A percentile compares a stretch with the other conserved stretches of the same genome.
Conservation (phyloP, 768 basidiomycete genomes). For the Phaeotremella fagi region DNA sequence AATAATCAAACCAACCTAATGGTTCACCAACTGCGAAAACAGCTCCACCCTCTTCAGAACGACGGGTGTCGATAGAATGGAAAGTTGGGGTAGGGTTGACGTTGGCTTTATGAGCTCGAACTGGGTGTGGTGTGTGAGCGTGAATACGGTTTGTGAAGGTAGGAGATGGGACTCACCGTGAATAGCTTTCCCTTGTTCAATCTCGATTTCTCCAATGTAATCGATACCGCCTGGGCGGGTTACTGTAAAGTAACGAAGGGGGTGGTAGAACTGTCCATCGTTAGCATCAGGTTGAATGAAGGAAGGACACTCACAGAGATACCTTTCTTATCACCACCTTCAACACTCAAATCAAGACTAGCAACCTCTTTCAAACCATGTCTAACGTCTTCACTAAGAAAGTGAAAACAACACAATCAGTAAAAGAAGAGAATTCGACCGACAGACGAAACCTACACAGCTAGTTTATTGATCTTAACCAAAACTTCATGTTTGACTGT, state of each 20-base stretch:
- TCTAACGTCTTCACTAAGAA: slow-evolving; percentile 33
- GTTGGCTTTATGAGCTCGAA: slow-evolving; percentile 38
- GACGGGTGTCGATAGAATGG: slow-evolving; percentile 48
- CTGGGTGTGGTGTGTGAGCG: slow-evolving; percentile 7
- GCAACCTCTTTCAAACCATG: slow-evolving; percentile 44
- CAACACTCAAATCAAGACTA: slow-evolving; percentile 30
- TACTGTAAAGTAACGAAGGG: slow-evolving; percentile 39
- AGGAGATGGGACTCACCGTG: slow-evolving; percentile 31
- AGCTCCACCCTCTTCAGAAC: slow-evolving; percentile 39
- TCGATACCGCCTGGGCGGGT: slow-evolving; percentile 39
- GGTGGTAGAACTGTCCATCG: slow-evolving; percentile 45
- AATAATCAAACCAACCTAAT: slow-evolving; percentile 44
- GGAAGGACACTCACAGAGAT: slow-evolving; percentile 28
- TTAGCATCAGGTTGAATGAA: neutral
- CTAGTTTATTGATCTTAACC: slow-evolving; percentile 45
- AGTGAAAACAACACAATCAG: too few relatives aligned
- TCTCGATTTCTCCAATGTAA: slow-evolving; percentile 45
- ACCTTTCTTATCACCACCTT: slow-evolving; percentile 33
- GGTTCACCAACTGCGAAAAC: slow-evolving; percentile 40
- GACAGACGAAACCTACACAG: slow-evolving; percentile 23
- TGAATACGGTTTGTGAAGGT: neutral
- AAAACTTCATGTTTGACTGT: slow-evolving; percentile 39
- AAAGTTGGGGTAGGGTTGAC: slow-evolving; percentile 21
- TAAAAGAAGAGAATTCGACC: neutral
- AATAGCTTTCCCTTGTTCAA: slow-evolving; percentile 45